Base-by-base conservation (phyloP, 108 stramenopile species). In the Nitzschia sp. region DNA sequence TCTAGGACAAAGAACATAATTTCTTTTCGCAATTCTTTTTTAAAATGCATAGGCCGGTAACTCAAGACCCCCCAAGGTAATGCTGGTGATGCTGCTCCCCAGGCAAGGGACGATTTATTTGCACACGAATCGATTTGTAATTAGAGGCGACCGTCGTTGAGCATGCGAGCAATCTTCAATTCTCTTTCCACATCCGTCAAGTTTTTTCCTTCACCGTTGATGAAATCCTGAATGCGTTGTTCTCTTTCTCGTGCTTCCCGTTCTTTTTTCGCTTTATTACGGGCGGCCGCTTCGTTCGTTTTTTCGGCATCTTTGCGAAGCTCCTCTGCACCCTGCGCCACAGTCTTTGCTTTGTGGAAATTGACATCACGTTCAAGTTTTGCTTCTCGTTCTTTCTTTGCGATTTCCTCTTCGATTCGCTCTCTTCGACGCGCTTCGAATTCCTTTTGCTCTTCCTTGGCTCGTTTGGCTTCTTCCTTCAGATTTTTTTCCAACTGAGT, bases 281-380 rank as follows among this genome's bases (percentile, higher is more conserved):
- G 63, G 19, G 33, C n/a, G 6, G 44, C 73, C 13, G 48, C 66
- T 41, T 41, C 41, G 0, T 41, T 35, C 21, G 57, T 68, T 15
- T 56, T 26, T 29, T 66, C 58, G 5, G 73, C 73, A 11, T 66
- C 64, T 25, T 75, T 53, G 19, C 66, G 56, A 15, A 75, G 28
- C 32, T 53, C 60, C 27, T 46, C 48, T 31, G 65, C 54, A 26
- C 46, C 58, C 31, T n/a, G 17, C n/a, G 53, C 58, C n/a, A 75
- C 34, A 22, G 11, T 62, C 31, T 62, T 66, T 21, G 52, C 59
- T 36, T 47, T 53, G 60, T 75, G 59, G n/a, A 44, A 5, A n/a
- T 35, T 21, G n/a, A 58, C 59, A n/a, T 61, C 53, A 0, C 53
- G 32, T 30, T 61, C 21, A 32, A 57, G 0, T 44, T 68, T 53